Evolutionary conservation across 2,329 filamentous ascomycete genomes (phyloP).

Genomic region (Calcarisporium arbuscula): DNA sequence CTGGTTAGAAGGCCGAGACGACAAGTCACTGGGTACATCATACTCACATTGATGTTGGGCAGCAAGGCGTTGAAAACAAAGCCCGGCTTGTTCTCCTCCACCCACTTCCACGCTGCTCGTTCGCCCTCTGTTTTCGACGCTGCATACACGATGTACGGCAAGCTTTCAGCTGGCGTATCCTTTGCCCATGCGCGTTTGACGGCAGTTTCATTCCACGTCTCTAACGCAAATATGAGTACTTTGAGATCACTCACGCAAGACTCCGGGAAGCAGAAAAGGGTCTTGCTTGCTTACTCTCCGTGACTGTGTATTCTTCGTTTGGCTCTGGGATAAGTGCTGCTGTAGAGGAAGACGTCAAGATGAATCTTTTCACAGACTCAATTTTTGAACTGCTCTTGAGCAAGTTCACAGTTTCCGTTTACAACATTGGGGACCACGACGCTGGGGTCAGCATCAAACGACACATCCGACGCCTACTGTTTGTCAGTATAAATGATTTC

Average conservation of each 20-base stretch:
- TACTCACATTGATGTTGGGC: slow-evolving; percentile 11
- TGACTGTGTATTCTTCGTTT: too few relatives aligned
- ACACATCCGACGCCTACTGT: slow-evolving; percentile 27
- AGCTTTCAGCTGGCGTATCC: too few relatives aligned
- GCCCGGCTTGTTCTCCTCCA: slow-evolving; percentile 21
- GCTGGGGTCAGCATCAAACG: slow-evolving; percentile 25
- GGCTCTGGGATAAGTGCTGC: slow-evolving; percentile 14
- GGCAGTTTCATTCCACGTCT: slow-evolving; percentile 28
- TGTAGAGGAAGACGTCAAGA: slow-evolving; percentile 30
- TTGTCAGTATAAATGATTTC: too few relatives aligned
- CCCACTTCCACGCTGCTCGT: slow-evolving; percentile 27
- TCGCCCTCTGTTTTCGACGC: slow-evolving; percentile 30
- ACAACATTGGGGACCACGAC: slow-evolving; percentile 26
- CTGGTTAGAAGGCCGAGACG: too few relatives aligned
- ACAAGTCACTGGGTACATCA: too few relatives aligned
- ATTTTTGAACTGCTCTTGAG: slow-evolving; percentile 23
- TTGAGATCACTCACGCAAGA: too few relatives aligned
- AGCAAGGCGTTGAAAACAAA: slow-evolving; percentile 20
- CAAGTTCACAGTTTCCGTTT: slow-evolving; percentile 15
- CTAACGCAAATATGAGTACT: slow-evolving; percentile 9
- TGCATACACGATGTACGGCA: slow-evolving; percentile 27
- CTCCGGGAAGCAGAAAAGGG: too few relatives aligned
- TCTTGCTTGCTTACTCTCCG: too few relatives aligned
- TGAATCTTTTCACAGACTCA: slow-evolving; percentile 28
- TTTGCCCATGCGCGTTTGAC: slow-evolving; percentile 24